Evolutionary conservation across 1,139 yeast species (phyloP), one percentile per base, ranked within the genome.

Genomic region (Pichiaceae sp.): DNA sequence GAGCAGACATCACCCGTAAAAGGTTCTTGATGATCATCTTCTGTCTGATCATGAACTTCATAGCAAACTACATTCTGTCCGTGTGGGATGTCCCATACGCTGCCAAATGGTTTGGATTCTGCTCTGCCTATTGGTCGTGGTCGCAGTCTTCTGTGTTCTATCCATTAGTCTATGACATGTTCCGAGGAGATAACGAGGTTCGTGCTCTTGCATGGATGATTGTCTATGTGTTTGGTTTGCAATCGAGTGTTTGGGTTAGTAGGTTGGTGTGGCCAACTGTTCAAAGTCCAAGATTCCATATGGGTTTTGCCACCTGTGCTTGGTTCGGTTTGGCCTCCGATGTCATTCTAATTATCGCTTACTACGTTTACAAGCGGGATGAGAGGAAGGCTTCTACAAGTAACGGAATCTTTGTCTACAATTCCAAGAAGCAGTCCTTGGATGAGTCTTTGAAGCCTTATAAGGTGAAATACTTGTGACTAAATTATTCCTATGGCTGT

Each of bases 341-440:
- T 31, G n/a, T 25, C 14, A 3, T 37, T 5, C 38, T 24, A 14
- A 21, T 38, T n/a, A 21, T 54, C 4, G 31, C 72, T 36, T 60
- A 72, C 6, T 79, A 73, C 4, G 70, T 62, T 49, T 78, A 76
- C 60, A 78, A 78, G 56, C 64, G 65, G 34, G 72, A 75, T 38
- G 85, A 78, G 51, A 64, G 68, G 40, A 54, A 54, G 35, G 51
- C 64, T 40, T 80, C 83, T 8, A 55, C 57, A 34, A 68, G 63
- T 18, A 73, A 76, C 44, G 80, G 78, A 24, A 72, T 74, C 39
- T 60, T 66, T 25, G 40, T 73, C 17, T 71, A 63, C 49, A 67
- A 72, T 44, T 66, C 76, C 16, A 14, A 25, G 14, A 14, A 12
- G 28, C 7, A 25, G 28, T 14, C 28, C 7, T 15, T 25, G 8